Evolutionary conservation across 2,329 filamentous ascomycete genomes (phyloP).

Genomic region (Beauveria asiatica): DNA sequence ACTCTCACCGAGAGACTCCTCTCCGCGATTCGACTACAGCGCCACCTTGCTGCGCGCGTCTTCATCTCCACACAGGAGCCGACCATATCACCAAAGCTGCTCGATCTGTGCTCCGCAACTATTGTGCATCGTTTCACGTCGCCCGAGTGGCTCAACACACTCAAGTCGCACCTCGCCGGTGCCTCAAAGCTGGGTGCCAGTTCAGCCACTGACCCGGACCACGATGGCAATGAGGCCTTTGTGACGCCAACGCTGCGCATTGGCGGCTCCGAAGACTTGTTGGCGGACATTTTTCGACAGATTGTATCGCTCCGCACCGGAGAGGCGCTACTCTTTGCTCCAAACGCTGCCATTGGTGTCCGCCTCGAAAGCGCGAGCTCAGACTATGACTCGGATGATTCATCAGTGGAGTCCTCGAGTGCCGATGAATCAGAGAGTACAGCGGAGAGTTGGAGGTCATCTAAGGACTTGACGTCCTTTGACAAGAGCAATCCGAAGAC

Average conservation of each 20-base stretch:
- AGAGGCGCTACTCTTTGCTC: conserved; percentile 39
- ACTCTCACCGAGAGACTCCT: conserved; percentile 53
- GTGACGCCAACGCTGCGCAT: background rate
- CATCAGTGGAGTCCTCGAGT: background rate
- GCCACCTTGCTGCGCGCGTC: conserved; percentile 56
- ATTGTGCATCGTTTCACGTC: conserved; percentile 62
- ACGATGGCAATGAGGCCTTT: background rate
- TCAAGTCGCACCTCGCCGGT: conserved; percentile 32
- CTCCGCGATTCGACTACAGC: conserved; percentile 55
- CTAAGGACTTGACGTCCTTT: background rate
- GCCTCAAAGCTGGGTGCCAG: conserved; percentile 1
- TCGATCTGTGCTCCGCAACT: conserved; percentile 59
- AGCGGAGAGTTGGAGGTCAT: background rate
- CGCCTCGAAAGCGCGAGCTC: background rate
- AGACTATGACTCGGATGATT: background rate
- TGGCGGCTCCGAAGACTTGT: background rate
- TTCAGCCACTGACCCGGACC: background rate
- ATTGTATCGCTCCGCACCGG: conserved; percentile 36
- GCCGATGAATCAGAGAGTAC: background rate
- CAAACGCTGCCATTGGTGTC: conserved; percentile 31
- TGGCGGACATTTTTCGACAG: conserved; percentile 28
- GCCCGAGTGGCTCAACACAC: conserved; percentile 47
- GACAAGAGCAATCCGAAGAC: background rate
- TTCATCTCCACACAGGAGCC: conserved; percentile 69
- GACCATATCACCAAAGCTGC: conserved; percentile 53